These are phyloP conservation scores for Noccaea caerulescens DNA, from an alignment of 345 rosid genomes.

Conservation along the genomic window DNA sequence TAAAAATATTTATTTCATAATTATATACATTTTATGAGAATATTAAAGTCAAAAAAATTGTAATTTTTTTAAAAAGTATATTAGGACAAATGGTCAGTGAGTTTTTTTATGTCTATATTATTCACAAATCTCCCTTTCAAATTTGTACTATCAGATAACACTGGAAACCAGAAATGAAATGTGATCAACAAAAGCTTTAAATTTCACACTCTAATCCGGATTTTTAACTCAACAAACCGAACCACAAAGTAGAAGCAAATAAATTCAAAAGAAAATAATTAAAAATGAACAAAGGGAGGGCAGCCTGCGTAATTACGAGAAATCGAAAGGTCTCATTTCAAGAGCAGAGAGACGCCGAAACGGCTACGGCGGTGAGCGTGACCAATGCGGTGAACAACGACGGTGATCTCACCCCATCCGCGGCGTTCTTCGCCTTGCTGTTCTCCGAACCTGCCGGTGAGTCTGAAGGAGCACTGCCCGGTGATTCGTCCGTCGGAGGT, in stretches of 20 bases:
- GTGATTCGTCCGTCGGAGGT: slow-evolving; percentile 62
- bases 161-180: slow-evolving; percentile 35
- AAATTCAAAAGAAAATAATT: background rate
- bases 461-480: slow-evolving; percentile 64
- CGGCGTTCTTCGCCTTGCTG: slow-evolving; percentile 55
- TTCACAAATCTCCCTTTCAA: too few relatives aligned
- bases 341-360: slow-evolving; percentile 49
- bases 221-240: slow-evolving; percentile 29
- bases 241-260: slow-evolving; percentile 14
- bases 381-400: slow-evolving; percentile 47
- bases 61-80: too few relatives aligned
- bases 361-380: slow-evolving; percentile 36
- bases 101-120: too few relatives aligned
- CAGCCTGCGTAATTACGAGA: slow-evolving; percentile 34
- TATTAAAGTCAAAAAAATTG: too few relatives aligned
- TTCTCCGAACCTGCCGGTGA: slow-evolving; percentile 57
- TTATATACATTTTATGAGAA: too few relatives aligned
- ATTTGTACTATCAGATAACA: slow-evolving; percentile 27
- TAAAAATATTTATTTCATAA: too few relatives aligned
- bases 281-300: slow-evolving; percentile 36
- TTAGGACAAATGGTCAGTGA: too few relatives aligned
- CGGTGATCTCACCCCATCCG: slow-evolving; percentile 49
- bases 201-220: slow-evolving; percentile 38
- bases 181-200: slow-evolving; percentile 30
- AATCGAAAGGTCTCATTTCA: slow-evolving; percentile 38